Evolutionary conservation across 306 rosid species (phyloP), one percentile per base, ranked within the genome.

Genomic region (Fagus sylvatica): DNA sequence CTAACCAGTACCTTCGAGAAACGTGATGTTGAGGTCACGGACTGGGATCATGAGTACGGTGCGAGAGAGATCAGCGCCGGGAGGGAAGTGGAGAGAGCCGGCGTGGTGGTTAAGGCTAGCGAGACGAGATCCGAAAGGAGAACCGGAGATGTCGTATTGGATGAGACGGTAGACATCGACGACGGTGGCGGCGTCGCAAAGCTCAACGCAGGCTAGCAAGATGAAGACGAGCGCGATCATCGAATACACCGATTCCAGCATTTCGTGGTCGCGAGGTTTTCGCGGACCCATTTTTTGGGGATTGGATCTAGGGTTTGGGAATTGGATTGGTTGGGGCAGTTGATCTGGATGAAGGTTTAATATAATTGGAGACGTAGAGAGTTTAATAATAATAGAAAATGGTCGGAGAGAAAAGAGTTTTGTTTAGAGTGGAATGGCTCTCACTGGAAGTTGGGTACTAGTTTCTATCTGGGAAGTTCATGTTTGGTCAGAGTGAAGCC

Each of bases 41-140:
- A 96, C 86, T 5, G 98, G 99, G 36, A 89, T 84, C 74, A 96
- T 84, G 76, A 96, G 86, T 4, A 96, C 99, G 2, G 99, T 53
- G 80, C 99, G 99, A 3, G 99, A 93, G 86, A 96, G 97, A 93
- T 96, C 99, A 42, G 98, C 80, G 56, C 88, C 87, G 2, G 99
- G 86, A 37, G 96, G 84, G 75, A 91, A 95, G 79, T 91, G 90
- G 2, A 87, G 79, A 51, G 99, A 96, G 7, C 90, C 89, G 6
- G 99, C 99, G 69, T 93, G 97, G 81, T 96, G 99, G 74, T 96
- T 96, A 76, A 96, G 93, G 10, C 84, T 80, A 40, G 99, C 98
- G 51, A 93, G 90, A 17, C 97, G 98, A 82, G 99, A 96, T 93
- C 99, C 99, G 16, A 96, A 90, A 0, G 98, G 97, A 41, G 78